Evolutionary conservation across 371 early-diverging fungal genomes (phyloP).

Genomic region (Smittium mucronatum): DNA sequence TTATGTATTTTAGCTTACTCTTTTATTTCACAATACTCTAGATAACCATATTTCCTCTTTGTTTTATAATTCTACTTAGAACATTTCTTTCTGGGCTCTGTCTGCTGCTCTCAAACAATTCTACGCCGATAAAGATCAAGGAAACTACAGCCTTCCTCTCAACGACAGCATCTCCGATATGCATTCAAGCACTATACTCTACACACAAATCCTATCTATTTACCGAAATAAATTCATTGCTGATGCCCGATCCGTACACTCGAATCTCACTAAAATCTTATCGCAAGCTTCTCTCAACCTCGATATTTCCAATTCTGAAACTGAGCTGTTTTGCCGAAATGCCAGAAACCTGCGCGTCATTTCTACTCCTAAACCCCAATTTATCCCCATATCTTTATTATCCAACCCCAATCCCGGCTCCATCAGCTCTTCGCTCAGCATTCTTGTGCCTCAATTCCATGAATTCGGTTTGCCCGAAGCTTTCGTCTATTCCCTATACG

Average conservation of each 20-base stretch:
- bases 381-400: neutral
- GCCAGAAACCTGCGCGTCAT: constrained; percentile 41
- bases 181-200: constrained; percentile 84
- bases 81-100: constrained; percentile 71
- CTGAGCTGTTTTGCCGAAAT: constrained; percentile 77
- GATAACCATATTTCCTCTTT: neutral
- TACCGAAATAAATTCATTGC: constrained; percentile 67
- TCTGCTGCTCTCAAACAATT: constrained; percentile 64
- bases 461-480: neutral
- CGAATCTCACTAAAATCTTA: constrained; percentile 39
- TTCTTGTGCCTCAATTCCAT: neutral
- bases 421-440: neutral
- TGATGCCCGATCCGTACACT: constrained; percentile 46
- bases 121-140: constrained; percentile 47
- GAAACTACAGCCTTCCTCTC: constrained; percentile 62
- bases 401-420: neutral
- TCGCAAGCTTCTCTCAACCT: constrained; percentile 33
- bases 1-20: neutral
- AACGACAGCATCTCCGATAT: constrained; percentile 86
- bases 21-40: neutral
- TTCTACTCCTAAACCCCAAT: constrained; percentile 12
- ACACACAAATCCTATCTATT: constrained; percentile 65
- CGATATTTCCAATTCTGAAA: constrained; percentile 48
- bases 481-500: neutral
- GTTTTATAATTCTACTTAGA: constrained; percentile 7